Base-by-base conservation (phyloP, 805 yeast species). In the Yamadazyma akitaensis region DNA sequence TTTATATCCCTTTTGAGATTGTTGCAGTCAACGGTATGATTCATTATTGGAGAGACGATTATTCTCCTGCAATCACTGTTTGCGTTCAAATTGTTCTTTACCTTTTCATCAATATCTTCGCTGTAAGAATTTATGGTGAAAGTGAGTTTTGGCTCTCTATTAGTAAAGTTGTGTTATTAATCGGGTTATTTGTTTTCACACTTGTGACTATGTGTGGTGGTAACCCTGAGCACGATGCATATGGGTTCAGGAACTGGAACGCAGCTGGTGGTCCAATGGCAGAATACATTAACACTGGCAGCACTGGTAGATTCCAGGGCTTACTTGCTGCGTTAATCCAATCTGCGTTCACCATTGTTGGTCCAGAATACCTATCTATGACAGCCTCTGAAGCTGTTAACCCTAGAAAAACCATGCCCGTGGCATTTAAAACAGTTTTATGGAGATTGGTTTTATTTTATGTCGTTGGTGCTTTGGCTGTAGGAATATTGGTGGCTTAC, bases 331-430 rank as follows among this genome's bases (percentile, higher is more conserved):
- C 73, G 6, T 59, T 67, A 39, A 68, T 60, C 32, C 54, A 42
- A 14, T 68, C 72, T 24, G 72, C 72, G 12, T 73, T 71, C 55
- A 63, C 67, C 11, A 64, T 68, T 37, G 76, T 65, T 33, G 76
- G 76, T 5, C 73, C 76, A 3, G 77, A 73, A 50, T 73, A 73
- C 52, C 58, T 73, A 52, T 62, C 72, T 18, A 68, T 72, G 70
- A 70, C 65, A 21, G 70, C 73, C 3, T 7, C 82, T 13, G 88
- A 82, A 62, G 73, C 81, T 44, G 66, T 70, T 46, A 74, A 74
- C 52, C 86, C 85, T 47, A 72, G 87, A 59, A 68, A 76, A 54
- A 79, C 76, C 47, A 72, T 82, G 46, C 77, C 82, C 30, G 77
- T 76, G 55, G 85, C 86, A n/a, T 68, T 83, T 30, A 71, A 64